phyloP scores from a whole-genome alignment of 352 stramenopile species.

The Phytophthora fragariaefolia region DNA sequence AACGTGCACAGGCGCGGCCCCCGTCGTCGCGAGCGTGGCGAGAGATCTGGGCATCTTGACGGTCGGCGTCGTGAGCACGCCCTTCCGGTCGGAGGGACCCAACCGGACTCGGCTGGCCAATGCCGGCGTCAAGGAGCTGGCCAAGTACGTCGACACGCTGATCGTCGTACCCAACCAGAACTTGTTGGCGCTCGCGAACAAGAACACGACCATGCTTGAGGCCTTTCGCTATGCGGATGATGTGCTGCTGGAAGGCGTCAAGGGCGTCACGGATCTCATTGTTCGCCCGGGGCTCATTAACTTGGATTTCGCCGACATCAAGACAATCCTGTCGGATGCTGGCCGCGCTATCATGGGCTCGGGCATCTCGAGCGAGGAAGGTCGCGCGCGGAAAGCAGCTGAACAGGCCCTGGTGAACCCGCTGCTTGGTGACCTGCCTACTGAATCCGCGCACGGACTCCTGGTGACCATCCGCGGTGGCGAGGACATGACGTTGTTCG shows the following conservation, averaged over 20 bases:
- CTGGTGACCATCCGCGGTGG: conserved; percentile 97
- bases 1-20: conserved; percentile 92
- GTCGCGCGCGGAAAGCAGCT: conserved; percentile 90
- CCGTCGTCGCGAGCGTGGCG: conserved; percentile 93
- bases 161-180: conserved; percentile 98
- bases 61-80: conserved; percentile 96
- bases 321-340: conserved; percentile 94
- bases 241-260: conserved; percentile 95
- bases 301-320: conserved; percentile 97
- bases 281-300: conserved; percentile 97
- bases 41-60: conserved; percentile 94
- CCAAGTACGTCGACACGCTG: conserved; percentile 95
- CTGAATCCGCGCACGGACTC: conserved; percentile 92
- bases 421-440: conserved; percentile 93
- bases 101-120: conserved; percentile 95
- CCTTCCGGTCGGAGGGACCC: conserved; percentile 95
- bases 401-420: conserved; percentile 95
- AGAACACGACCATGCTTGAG: conserved; percentile 93
- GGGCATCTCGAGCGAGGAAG: conserved; percentile 73
- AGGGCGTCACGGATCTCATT: conserved; percentile 96
- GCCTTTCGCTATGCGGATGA: conserved; percentile 96
- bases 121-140: conserved; percentile 91
- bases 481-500: conserved; percentile 93
- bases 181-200: conserved; percentile 92
- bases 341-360: conserved; percentile 97